phyloP scores from a whole-genome alignment of 2,329 filamentous ascomycete species.

The Zymoseptoria crescenta region DNA sequence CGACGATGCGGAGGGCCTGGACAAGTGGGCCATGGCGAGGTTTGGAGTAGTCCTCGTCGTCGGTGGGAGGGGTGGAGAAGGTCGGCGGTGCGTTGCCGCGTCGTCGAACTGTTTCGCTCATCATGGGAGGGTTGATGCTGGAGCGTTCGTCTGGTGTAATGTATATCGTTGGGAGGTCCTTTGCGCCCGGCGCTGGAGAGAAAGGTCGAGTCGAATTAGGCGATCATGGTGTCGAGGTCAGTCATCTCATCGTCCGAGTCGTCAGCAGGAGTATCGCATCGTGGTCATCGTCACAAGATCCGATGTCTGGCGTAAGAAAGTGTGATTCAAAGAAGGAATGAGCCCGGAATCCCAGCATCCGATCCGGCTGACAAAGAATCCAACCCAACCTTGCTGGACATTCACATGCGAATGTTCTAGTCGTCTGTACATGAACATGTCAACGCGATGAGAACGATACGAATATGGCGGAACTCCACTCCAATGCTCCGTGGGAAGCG shows the following conservation, averaged over 20 bases:
- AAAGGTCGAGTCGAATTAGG: neutral
- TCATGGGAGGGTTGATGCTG: neutral
- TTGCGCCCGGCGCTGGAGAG: neutral
- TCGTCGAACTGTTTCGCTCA: slow-evolving; percentile 1
- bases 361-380: neutral
- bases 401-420: neutral
- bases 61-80: neutral
- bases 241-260: neutral
- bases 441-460: neutral
- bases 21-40: slow-evolving; percentile 37
- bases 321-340: neutral
- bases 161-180: neutral
- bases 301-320: neutral
- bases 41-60: slow-evolving; percentile 2
- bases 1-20: slow-evolving; percentile 37
- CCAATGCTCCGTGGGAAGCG: slow-evolving; percentile 13
- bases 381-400: too few relatives aligned
- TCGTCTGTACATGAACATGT: neutral
- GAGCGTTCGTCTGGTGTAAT: neutral
- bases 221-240: neutral
- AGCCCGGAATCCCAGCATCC: neutral
- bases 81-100: neutral
- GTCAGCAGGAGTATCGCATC: neutral
- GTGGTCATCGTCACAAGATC: neutral
- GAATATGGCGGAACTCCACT: neutral